These are phyloP conservation scores for Stephania cephalantha DNA, from an alignment of 164 flowering plant genomes.

Conservation along the genomic window DNA sequence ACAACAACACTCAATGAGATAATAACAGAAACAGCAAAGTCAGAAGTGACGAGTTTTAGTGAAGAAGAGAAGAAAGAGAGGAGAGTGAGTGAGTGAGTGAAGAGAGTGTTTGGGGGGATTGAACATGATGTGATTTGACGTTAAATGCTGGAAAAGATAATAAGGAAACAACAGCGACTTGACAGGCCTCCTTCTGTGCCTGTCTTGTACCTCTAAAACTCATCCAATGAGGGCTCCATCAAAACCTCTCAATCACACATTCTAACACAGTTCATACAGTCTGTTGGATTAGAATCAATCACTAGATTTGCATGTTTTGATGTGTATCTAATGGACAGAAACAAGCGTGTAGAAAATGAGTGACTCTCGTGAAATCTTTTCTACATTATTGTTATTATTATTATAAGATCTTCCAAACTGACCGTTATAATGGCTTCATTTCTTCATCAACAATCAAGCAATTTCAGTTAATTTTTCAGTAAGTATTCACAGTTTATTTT, in stretches of 20 bases:
- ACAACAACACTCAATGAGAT: no score
- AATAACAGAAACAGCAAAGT: neutral
- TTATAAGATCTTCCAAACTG: neutral
- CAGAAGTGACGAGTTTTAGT: neutral
- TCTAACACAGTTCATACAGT: no score
- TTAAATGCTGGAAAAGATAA: slow-evolving; percentile 29
- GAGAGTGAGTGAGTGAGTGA: slow-evolving; percentile 15
- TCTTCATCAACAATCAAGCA: no score
- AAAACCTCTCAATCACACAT: no score
- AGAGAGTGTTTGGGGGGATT: neutral
- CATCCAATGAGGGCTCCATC: no score
- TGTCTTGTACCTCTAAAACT: neutral
- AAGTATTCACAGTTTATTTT: no score
- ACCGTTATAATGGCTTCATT: neutral
- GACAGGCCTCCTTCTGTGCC: neutral
- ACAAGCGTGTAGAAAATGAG: no score
- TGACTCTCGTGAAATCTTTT: no score
- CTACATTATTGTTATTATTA: neutral
- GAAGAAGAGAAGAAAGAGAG: neutral
- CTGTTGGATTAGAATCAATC: no score
- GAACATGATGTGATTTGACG: slow-evolving; percentile 49
- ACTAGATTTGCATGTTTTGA: no score
- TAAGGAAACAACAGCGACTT: slow-evolving; percentile 3
- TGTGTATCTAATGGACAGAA: no score
- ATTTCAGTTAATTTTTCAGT: no score